These are phyloP conservation scores for Solanum stenotomum DNA, from an alignment of 257 asterid species.

Conservation along the genomic window DNA sequence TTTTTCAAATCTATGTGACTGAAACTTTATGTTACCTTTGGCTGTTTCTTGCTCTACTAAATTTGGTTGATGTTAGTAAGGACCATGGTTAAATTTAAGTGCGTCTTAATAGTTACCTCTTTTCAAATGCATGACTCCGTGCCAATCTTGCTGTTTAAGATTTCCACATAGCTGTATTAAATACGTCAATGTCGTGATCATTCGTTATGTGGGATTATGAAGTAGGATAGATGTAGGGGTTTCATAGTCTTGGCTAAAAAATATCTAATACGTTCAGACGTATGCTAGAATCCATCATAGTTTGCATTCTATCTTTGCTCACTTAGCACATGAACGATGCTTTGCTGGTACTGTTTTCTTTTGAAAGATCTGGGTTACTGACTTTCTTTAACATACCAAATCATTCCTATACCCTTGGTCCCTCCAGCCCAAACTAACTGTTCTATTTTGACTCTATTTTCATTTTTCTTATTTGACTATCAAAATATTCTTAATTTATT, in stretches of 20 bases:
- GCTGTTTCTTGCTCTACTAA: background rate
- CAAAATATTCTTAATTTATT: background rate
- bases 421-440: background rate
- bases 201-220: background rate
- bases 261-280: background rate
- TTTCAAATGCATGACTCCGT: background rate
- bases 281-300: background rate
- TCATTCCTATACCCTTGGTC: background rate
- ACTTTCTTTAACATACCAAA: background rate
- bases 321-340: background rate
- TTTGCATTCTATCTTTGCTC: background rate
- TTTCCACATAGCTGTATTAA: background rate
- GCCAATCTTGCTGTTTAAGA: background rate
- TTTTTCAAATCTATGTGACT: constrained; percentile 7
- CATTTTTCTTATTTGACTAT: background rate
- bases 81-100: background rate
- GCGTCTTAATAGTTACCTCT: background rate
- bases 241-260: background rate
- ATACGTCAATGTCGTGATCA: background rate
- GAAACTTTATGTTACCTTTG: background rate
- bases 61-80: background rate
- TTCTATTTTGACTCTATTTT: background rate
- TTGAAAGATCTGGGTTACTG: background rate
- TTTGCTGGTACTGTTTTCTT: background rate
- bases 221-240: background rate